phyloP scores from a whole-genome alignment of 2,329 filamentous ascomycete genomes.

The Exophiala bonariae region DNA sequence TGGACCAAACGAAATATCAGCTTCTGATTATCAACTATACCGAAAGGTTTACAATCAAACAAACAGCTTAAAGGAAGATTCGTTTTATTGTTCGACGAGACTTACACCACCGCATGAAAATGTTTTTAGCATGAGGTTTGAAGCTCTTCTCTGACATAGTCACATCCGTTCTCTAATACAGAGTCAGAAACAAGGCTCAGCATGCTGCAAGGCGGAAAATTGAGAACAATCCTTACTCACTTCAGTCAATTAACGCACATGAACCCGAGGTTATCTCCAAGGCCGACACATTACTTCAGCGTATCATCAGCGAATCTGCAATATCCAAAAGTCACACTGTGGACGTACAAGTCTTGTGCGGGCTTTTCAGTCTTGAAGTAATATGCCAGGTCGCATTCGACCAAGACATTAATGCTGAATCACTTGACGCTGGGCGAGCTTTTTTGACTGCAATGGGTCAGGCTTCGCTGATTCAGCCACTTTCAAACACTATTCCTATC shows the following conservation, averaged over 20 bases:
- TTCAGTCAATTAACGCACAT: slow-evolving; percentile 11
- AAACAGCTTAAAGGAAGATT: slow-evolving; percentile 2
- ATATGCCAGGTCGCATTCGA: slow-evolving; percentile 15
- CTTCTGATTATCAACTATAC: slow-evolving; percentile 30
- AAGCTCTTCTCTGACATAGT: too few relatives aligned
- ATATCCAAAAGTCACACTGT: neutral
- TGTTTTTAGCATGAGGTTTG: too few relatives aligned
- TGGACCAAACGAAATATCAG: slow-evolving; percentile 43
- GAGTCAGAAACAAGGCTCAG: slow-evolving; percentile 3
- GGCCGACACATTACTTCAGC: slow-evolving; percentile 8
- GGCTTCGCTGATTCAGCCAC: neutral
- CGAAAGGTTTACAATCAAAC: slow-evolving; percentile 11
- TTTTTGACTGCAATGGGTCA: neutral
- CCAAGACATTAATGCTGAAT: slow-evolving; percentile 1
- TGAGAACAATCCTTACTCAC: slow-evolving; percentile 10
- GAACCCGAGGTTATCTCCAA: slow-evolving; percentile 8
- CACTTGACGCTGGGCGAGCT: neutral
- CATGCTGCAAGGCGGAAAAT: slow-evolving; percentile 16
- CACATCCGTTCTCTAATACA: slow-evolving; percentile 2
- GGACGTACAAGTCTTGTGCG: slow-evolving; percentile 6
- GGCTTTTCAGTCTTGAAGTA: slow-evolving; percentile 19
- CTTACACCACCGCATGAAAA: slow-evolving; percentile 4
- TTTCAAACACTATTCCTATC: neutral
- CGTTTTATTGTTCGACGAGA: slow-evolving; percentile 10
- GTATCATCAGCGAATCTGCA: neutral